A percentile compares a stretch with the other conserved stretches of the same genome.
Evolutionary conservation across 331 rosid species (phyloP).

Genomic region (Ulmus americana): DNA sequence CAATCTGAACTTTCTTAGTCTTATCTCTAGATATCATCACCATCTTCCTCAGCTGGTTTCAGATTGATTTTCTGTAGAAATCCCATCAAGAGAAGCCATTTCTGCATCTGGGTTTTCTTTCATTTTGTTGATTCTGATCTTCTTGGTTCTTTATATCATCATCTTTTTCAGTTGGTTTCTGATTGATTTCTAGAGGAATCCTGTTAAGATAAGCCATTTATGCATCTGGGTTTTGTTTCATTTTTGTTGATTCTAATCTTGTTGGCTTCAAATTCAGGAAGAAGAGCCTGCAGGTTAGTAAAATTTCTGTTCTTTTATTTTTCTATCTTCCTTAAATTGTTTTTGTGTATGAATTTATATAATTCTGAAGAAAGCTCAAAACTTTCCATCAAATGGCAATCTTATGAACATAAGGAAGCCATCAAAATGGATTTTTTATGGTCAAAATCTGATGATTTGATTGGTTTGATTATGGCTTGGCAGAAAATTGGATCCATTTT

Average conservation of each 20-base stretch:
- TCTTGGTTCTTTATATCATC: not conserved
- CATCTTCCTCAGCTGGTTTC: not conserved
- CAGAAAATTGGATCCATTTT: conserved; percentile 11
- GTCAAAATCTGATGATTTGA: not conserved
- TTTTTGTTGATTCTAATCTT: conserved; percentile 19
- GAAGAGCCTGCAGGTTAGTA: conserved; percentile 16
- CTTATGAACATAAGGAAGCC: not conserved
- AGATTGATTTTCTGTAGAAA: not conserved
- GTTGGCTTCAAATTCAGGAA: conserved; percentile 5
- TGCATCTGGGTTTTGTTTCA: conserved; percentile 12
- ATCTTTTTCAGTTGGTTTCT: conserved; percentile 2
- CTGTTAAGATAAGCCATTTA: not conserved
- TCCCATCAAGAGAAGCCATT: too few relatives aligned
- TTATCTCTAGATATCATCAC: not conserved
- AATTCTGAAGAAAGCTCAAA: not conserved
- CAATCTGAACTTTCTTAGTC: not conserved
- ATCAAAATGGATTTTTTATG: not conserved
- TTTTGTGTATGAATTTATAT: not conserved
- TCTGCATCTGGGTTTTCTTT: not conserved
- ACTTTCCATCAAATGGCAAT: conserved; percentile 1
- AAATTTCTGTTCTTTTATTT: conserved; percentile 3
- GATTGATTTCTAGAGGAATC: not conserved
- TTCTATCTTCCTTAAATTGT: not conserved
- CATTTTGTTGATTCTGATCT: not conserved
- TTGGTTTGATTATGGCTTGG: not conserved